Base-by-base conservation (phyloP, 2,329 filamentous ascomycete genomes). In the Penicillium thymicola region DNA sequence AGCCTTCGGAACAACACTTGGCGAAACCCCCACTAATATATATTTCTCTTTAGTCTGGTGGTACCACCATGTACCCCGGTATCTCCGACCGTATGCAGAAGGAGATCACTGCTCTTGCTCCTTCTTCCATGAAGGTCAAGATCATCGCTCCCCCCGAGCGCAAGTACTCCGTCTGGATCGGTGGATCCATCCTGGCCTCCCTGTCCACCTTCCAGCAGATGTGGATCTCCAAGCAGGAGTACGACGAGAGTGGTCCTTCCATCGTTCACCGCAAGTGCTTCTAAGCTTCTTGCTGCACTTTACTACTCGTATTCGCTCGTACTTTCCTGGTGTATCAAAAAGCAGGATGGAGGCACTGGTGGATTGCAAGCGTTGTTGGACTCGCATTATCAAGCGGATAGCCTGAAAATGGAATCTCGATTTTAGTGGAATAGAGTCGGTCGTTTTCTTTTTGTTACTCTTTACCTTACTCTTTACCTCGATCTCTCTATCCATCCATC, bases 161-260 rank as follows among this genome's bases (percentile, higher is more conserved):
- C 83, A 99, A 99, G 88, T 99, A 99, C 91, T 97, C 94, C 66
- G 94, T 99, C 86, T 99, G 94, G 94, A 99, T 99, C 80, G 94
- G 94, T 94, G 94, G 94, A 87, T 99, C 94, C 81, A 99, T 99
- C 83, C 84, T 99, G 76, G 94, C 94, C 72, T 99, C 94, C 66
- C 90, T 99, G 75, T 99, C 94, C 71, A 99, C 94, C 81, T 99
- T 99, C 93, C 94, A 99, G 87, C 94, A 99, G 85, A 99, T 99
- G 94, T 99, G 94, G 94, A 97, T 99, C 88, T 99, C 94, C 75
- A 99, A 99, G 92, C 94, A 99, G 85, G 93, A 97, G 86, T 97
- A 97, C 88, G 94, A 99, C 85, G 94, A 97, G 91, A 94, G 89
- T 81, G 93, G 93, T 83, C 94, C 93, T 74, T 97, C 92, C 76